Conservation (phyloP, 345 rosid genomes). For the Anastatica hierochuntica region DNA sequence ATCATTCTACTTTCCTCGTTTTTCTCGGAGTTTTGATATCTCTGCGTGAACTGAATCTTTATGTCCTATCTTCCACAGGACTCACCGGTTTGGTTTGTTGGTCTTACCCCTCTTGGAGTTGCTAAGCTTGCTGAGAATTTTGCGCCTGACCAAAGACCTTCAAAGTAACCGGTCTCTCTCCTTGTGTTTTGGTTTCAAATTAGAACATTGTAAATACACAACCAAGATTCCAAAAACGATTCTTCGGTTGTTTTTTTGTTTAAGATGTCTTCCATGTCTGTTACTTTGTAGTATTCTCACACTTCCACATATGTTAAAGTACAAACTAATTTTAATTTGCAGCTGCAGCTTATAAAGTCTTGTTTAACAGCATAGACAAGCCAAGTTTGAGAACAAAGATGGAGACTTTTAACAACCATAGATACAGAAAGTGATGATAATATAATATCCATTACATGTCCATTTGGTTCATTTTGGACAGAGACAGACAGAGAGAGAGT, state of each 20-base stretch:
- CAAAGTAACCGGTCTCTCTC: background rate
- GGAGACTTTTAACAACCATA: no score
- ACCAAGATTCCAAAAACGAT: background rate
- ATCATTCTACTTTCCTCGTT: background rate
- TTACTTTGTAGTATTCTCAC: no score
- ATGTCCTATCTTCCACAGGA: background rate
- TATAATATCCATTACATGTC: no score
- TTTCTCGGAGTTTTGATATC: no score
- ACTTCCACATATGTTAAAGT: background rate
- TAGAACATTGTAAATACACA: constrained; percentile 20
- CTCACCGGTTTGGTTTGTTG: background rate
- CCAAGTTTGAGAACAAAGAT: no score
- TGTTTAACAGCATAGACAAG: no score
- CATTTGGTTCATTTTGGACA: no score
- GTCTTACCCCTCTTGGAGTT: constrained; percentile 3
- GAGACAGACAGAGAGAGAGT: no score
- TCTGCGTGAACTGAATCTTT: background rate
- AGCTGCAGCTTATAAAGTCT: no score
- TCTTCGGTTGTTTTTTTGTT: background rate
- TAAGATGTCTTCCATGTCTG: background rate
- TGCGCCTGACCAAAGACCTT: background rate
- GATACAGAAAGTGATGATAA: no score
- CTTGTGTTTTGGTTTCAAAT: constrained; percentile 14
- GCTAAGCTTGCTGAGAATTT: constrained; percentile 14
- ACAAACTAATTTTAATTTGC: background rate